Evolutionary conservation across 768 basidiomycete species (phyloP).

Genomic region (Collybia sordida): DNA sequence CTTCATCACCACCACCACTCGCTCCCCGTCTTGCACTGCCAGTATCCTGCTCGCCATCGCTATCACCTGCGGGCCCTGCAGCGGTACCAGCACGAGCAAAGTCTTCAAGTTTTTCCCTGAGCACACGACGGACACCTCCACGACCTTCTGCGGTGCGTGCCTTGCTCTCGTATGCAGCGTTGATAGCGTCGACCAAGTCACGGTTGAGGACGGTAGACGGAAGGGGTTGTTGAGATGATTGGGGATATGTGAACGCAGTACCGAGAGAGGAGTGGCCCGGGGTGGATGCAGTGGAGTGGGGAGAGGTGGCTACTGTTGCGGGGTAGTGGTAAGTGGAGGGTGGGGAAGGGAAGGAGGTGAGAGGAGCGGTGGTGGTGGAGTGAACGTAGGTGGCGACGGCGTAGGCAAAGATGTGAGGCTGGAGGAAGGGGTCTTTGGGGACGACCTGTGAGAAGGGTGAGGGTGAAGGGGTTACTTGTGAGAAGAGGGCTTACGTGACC

Average conservation of each 20-base stretch:
- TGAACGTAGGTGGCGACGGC: slow-evolving; percentile 42
- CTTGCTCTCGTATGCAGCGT: slow-evolving; percentile 47
- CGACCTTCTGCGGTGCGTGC: slow-evolving; percentile 49
- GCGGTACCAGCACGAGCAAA: slow-evolving; percentile 27
- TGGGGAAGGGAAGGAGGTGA: background rate
- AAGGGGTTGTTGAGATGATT: slow-evolving; percentile 8
- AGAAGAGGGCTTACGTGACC: slow-evolving; percentile 27
- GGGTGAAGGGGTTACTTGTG: background rate
- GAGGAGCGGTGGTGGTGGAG: slow-evolving; percentile 15
- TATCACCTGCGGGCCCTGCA: background rate
- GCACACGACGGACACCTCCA: slow-evolving; percentile 55
- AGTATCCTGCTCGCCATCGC: background rate
- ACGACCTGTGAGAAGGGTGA: slow-evolving; percentile 26
- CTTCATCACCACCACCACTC: slow-evolving; percentile 25
- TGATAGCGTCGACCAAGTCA: slow-evolving; percentile 46
- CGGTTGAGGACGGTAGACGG: slow-evolving; percentile 35
- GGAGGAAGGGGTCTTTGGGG: slow-evolving; percentile 79
- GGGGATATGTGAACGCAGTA: slow-evolving; percentile 2
- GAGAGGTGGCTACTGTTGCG: slow-evolving; percentile 8
- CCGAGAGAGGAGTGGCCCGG: slow-evolving; percentile 11
- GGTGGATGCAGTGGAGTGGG: slow-evolving; percentile 8
- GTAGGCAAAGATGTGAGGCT: slow-evolving; percentile 56
- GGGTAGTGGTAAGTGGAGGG: slow-evolving; percentile 13
- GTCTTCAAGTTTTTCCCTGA: slow-evolving; percentile 62
- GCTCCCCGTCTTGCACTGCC: slow-evolving; percentile 17